phyloP scores from a whole-genome alignment of 2,329 filamentous ascomycete genomes.

The Ophiosphaerella herpotricha region DNA sequence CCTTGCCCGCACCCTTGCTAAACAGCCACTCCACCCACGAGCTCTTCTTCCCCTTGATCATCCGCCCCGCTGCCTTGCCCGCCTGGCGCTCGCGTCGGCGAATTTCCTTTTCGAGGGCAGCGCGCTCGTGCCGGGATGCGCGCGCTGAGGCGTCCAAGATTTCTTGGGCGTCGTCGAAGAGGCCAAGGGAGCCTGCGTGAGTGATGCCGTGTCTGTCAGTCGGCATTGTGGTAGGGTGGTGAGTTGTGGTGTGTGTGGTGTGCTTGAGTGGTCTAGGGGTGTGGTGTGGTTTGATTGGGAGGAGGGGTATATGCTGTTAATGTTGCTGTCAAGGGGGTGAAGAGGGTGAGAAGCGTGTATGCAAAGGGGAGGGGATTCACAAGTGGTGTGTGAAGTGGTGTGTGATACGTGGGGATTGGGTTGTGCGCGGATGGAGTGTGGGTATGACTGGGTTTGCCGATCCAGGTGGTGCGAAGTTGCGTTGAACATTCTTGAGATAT shows the following conservation, averaged over 20 bases:
- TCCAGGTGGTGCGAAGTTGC: too few species aligned
- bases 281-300: too few species aligned
- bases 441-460: too few species aligned
- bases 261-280: too few species aligned
- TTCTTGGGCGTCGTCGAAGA: constrained; percentile 24
- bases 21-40: background rate
- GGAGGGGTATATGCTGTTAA: too few species aligned
- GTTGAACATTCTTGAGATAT: too few species aligned
- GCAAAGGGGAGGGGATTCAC: too few species aligned
- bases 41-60: background rate
- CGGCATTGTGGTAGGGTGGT: constrained; percentile 2
- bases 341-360: too few species aligned
- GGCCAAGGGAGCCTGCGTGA: constrained; percentile 21
- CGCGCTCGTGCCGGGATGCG: constrained; percentile 4
- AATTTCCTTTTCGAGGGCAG: constrained; percentile 1
- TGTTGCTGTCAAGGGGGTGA: too few species aligned
- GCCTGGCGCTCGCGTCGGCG: constrained; percentile 2
- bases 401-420: too few species aligned
- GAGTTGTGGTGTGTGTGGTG: background rate
- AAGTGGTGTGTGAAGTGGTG: too few species aligned
- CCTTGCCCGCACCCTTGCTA: background rate
- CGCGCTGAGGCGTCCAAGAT: background rate
- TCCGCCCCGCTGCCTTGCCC: background rate
- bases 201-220: constrained; percentile 7
- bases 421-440: too few species aligned